These are phyloP conservation scores for Cyclotella cryptica DNA, from an alignment of 108 stramenopile species.

Conservation along the genomic window DNA sequence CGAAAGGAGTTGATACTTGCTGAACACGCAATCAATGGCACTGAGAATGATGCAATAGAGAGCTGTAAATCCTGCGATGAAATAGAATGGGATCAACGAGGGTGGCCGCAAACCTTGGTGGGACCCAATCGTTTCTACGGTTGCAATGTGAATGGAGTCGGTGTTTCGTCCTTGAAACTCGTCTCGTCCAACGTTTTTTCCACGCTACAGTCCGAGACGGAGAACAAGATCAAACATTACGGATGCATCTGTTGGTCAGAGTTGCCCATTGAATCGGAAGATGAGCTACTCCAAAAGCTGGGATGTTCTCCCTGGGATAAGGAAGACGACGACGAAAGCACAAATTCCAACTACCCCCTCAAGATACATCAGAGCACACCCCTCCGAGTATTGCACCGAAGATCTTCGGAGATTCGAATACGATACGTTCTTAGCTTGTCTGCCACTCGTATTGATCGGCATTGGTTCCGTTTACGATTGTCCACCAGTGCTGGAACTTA, in stretches of 20 bases:
- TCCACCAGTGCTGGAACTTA: constrained; percentile 85
- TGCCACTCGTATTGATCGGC: constrained; percentile 67
- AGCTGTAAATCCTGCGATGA: not conserved
- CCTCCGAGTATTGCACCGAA: constrained; percentile 80
- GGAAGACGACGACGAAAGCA: not conserved
- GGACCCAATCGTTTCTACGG: constrained; percentile 57
- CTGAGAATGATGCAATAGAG: not conserved
- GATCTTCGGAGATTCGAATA: constrained; percentile 64
- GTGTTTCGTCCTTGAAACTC: constrained; percentile 57
- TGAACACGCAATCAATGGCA: constrained; percentile 58
- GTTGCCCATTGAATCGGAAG: constrained; percentile 43
- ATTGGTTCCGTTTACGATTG: constrained; percentile 73
- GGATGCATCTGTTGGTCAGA: constrained; percentile 81
- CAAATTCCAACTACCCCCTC: constrained; percentile 53
- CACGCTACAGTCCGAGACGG: constrained; percentile 78
- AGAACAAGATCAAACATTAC: constrained; percentile 85
- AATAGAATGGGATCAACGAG: constrained; percentile 22
- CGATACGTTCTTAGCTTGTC: constrained; percentile 58
- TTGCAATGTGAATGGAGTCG: constrained; percentile 69
- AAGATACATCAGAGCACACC: constrained; percentile 81
- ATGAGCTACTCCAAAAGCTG: constrained; percentile 36
- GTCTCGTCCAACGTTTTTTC: constrained; percentile 56
- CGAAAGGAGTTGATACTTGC: constrained; percentile 39
- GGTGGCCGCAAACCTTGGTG: constrained; percentile 44
- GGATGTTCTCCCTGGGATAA: constrained; percentile 33